Evolutionary conservation across 768 basidiomycete genomes (phyloP), one percentile per base, ranked within the genome.

Genomic region (Boletus tylopilopsis): DNA sequence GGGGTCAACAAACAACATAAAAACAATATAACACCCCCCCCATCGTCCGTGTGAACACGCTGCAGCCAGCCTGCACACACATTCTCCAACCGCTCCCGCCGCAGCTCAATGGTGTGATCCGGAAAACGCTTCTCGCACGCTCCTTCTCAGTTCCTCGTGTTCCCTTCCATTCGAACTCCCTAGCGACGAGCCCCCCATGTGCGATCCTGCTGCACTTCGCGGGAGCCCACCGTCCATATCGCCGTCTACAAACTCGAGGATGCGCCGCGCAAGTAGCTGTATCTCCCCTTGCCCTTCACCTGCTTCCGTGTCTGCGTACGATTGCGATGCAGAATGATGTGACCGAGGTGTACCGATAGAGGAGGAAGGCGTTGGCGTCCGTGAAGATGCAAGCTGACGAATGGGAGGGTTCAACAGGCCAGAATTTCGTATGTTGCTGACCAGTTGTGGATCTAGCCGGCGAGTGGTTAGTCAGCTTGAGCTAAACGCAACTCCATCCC

Each of bases 261-360:
- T 96, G 55, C 91, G 80, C 38, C 86, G 76, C 8, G 87, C 85
- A 37, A 98, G 79, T 23, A 86, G 73, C 54, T 90, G 85, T 55
- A 98, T 97, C 72, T 97, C 95, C 32, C 88, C 85, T 56, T 90
- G 88, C 8, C 94, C 94, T 50, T 94, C 90, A 3, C 84, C 90
- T 3, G 84, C 82, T 35, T 90, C 88, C 15, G 89, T 90, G 36
- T 87, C 90, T 50, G 86, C 85, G 58, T 87, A 85, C 33, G 88
- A 90, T 48, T 84, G 84, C 29, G 76, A 68, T 50, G 76, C 77
- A 18, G 87, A 84, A 59, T 78, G 79, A 61, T 87, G 80, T 47
- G 87, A 84, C 39, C 73, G 80, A 6, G 85, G 87, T 27, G 85
- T 90, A 42, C 82, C 85, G n/a, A 81, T 71, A 12, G 87, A 90